Evolutionary conservation across 345 rosid species (phyloP), one percentile per base, ranked within the genome.

Genomic region (Laguncularia racemosa): DNA sequence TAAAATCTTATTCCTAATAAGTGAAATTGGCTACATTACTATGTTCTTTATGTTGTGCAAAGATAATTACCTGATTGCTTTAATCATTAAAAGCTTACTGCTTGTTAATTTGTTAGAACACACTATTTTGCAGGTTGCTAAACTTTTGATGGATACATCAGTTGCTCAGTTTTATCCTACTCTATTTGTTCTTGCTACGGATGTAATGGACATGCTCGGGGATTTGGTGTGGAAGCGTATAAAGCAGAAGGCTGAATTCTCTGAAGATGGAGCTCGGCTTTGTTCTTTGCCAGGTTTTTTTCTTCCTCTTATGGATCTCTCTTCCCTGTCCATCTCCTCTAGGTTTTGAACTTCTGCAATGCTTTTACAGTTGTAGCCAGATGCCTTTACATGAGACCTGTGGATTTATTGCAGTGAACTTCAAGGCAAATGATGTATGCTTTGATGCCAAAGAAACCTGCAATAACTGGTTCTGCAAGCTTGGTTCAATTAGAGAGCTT

Each of bases 211-310:
- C 73, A 82, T 82, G 83, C 85, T 91, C 55, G 98, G 98, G 53
- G 83, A 84, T 72, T 64, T 91, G 88, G 96, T 91, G 59, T 88
- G 98, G 98, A 76, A 86, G 60, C 90, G 96, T 60, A 76, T 91
- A 69, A 79, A 70, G 73, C 81, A 75, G 68, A 91, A 80, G 82
- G 95, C 92, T 75, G 92, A 88, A 76, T 62, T 69, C 69, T 67
- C 85, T 64, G 89, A 76, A 64, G 74, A 81, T 76, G 96, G 89
- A 73, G 64, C 67, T 43, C 52, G 58, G 49, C 57, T 81, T 52
- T 60, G 73, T 67, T 57, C 72, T 62, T 78, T 91, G 67, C 78
- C 76, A 73, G 90, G 98, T 88, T 56, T 60, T 23, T 60, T 56
- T 46, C 64, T 50, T 59, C 48, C 48, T 40, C 59, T 15, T 19